Conservation (phyloP, 345 rosid species). For the Aurinia saxatilis region DNA sequence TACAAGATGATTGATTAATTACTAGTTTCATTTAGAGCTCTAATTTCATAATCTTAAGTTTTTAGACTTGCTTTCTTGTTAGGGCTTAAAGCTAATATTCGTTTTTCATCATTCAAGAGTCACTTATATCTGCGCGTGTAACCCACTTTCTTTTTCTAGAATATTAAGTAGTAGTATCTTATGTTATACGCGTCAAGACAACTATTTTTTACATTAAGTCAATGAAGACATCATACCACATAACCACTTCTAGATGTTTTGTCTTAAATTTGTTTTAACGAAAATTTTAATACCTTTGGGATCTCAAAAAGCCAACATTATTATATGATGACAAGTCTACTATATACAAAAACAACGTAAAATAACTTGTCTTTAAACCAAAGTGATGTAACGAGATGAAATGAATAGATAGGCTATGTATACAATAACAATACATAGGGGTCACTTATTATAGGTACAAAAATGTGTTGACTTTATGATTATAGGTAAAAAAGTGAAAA, state of each 20-base stretch:
- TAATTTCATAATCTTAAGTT: neutral
- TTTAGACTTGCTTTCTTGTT: conserved; percentile 13
- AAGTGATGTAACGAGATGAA: neutral
- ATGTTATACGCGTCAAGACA: neutral
- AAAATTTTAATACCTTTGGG: neutral
- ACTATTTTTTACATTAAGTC: conserved; percentile 8
- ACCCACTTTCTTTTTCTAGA: conserved; percentile 11
- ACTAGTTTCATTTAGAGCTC: neutral
- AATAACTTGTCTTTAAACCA: neutral
- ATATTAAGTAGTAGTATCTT: neutral
- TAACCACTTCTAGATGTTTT: neutral
- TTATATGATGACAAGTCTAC: neutral
- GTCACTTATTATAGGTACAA: too few species aligned
- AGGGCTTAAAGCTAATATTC: conserved; percentile 21
- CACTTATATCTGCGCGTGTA: conserved; percentile 24
- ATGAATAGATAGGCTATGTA: conserved; percentile 14
- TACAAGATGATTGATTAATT: neutral
- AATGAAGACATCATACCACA: conserved; percentile 14
- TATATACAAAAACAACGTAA: neutral
- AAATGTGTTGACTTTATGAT: conserved; percentile 17
- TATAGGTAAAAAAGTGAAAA: conserved; percentile 1
- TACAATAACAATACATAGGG: too few species aligned
- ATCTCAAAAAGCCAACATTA: neutral
- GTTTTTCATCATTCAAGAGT: neutral
- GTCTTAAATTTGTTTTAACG: neutral